Conservation (phyloP, 352 stramenopile species). For the Globisporangium recalcitrans region DNA sequence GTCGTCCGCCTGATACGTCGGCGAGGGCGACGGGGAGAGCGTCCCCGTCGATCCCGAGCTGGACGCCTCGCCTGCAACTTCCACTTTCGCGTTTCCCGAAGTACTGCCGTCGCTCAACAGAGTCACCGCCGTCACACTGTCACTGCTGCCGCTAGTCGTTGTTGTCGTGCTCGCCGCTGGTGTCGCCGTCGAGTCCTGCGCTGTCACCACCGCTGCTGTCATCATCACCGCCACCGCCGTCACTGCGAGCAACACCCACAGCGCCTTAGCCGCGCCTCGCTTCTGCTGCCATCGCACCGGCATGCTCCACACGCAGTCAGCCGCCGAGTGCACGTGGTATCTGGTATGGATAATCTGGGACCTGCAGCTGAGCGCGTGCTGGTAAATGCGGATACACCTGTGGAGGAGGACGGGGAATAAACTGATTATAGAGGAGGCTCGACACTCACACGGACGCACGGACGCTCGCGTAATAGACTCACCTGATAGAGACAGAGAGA, state of each 20-base stretch:
- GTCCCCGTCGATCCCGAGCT: not conserved
- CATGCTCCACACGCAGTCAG: conserved; percentile 4
- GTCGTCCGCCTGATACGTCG: conserved; percentile 34
- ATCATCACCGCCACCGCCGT: not conserved
- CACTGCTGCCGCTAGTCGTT: not conserved
- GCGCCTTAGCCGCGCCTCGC: conserved; percentile 2
- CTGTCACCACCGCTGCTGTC: not conserved
- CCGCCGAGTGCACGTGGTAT: not conserved
- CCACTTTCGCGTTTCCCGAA: conserved; percentile 5
- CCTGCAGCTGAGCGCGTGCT: not conserved
- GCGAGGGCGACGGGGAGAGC: conserved; percentile 11
- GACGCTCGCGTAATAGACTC: not conserved
- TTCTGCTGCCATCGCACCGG: conserved; percentile 5
- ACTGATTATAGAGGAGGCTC: not conserved
- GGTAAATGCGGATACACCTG: not conserved
- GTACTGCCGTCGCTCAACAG: not conserved
- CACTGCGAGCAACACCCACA: not conserved
- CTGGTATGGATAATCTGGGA: not conserved
- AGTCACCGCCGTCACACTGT: not conserved
- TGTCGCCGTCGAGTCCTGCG: not conserved
- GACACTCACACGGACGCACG: not conserved
- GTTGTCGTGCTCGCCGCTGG: not conserved
- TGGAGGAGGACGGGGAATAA: no score
- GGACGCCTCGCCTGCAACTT: conserved; percentile 2
- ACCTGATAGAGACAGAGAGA: not conserved